Base-by-base conservation (phyloP, 2,329 filamentous ascomycete genomes). In the Sarocladium brachiariae region DNA sequence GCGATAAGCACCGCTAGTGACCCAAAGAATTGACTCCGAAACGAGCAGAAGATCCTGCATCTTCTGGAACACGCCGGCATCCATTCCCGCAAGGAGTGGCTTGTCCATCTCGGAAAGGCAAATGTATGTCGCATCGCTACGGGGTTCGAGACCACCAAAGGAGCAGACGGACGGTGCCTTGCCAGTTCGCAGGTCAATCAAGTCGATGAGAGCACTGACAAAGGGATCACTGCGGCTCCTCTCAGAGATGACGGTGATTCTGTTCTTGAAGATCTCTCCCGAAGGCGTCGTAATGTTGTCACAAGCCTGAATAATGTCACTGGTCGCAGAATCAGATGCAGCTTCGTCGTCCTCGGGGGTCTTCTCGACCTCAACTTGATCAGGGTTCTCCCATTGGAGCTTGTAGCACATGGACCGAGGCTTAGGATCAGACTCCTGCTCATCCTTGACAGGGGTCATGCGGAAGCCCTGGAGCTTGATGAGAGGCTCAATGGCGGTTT, bases 71-170 rank as follows among this genome's bases (percentile, higher is more conserved):
- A 68, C 63, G 14, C 59, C 52, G 2, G 58, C 55, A 4, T 64
- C 66, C 21, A 76, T 62, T 8, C 61, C 64, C 1, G 70, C 63
- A 2, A 77, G 65, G 10, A 76, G 57, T 0, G 72, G 68, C 23
- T 61, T 60, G 45, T 76, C 65, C 6, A 77, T 63, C 54, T 77
- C 74, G 4, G 64, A 61, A 10, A 77, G 55, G 53, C 71, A 67
- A 41, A 77, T 66, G 53, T 66, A 68, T 4, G 54, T 54, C 39
- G 39, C 16, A 8, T 53, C 54, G 2, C 50, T 45, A 24, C 55
- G 23, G 4, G 56, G 43, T 24, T 50, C 51, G 41, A 54, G 51
- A 13, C 37, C 54, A 1, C 52, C 37, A 10, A 64, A 56, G 7
- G 59, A 43, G n/a, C 51, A 52, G 4, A 63, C 27, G 0, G 23